Percentiles rank a stretch among this genome's conserved stretches.
These are phyloP conservation scores for Austroboletus eburneus DNA, from an alignment of 768 basidiomycete genomes.

Conservation along the genomic window DNA sequence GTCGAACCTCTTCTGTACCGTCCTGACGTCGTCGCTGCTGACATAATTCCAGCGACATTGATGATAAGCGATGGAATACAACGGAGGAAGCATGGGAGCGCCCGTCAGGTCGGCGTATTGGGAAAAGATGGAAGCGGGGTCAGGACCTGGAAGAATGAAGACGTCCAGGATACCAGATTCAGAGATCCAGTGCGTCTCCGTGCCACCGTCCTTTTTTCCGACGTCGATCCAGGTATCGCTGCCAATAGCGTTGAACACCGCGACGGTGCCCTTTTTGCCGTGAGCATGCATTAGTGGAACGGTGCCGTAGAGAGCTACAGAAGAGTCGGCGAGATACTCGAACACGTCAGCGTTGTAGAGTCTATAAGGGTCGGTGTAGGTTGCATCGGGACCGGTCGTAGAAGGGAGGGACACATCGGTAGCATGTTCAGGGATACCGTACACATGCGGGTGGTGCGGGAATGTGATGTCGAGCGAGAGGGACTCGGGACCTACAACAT, in stretches of 20 bases:
- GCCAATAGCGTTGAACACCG: conserved; percentile 78
- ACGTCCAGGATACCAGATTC: conserved; percentile 96
- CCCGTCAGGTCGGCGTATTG: conserved; percentile 89
- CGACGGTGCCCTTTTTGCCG: conserved; percentile 81
- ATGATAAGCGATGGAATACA: conserved; percentile 92
- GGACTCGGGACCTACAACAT: conserved; percentile 81
- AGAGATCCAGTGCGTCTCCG: conserved; percentile 94
- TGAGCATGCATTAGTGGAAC: conserved; percentile 95
- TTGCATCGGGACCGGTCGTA: conserved; percentile 73
- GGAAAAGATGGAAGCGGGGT: conserved; percentile 72
- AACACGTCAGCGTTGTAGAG: conserved; percentile 96
- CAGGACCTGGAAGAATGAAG: conserved; percentile 90
- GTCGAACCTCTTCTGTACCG: conserved; percentile 85
- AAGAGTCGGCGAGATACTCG: conserved; percentile 82
- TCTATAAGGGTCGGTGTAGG: conserved; percentile 88
- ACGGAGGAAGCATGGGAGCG: conserved; percentile 79
- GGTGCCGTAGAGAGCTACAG: conserved; percentile 84
- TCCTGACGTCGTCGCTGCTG: conserved; percentile 80
- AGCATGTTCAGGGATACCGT: conserved; percentile 96
- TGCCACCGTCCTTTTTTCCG: conserved; percentile 51
- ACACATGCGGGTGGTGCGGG: conserved; percentile 87
- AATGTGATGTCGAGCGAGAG: conserved; percentile 90
- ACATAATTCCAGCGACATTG: conserved; percentile 99
- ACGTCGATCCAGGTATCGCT: conserved; percentile 98
- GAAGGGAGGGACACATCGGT: conserved; percentile 84